Evolutionary conservation across 108 stramenopile species (phyloP), one percentile per base, ranked within the genome.

Genomic region (Fragilaria radians): DNA sequence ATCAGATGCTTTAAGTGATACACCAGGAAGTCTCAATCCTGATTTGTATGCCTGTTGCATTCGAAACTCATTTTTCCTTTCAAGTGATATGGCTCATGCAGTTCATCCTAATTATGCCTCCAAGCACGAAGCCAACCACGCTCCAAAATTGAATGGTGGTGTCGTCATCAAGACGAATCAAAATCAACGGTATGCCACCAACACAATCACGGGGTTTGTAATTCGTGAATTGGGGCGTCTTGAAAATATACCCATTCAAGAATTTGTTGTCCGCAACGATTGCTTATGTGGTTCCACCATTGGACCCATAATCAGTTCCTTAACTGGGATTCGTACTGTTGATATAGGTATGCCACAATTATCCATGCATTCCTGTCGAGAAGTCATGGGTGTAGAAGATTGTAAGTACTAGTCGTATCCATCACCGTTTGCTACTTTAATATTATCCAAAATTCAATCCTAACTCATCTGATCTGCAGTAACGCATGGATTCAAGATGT

Each of bases 321-420:
- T 58, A 46, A 86, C 89, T 1, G 96, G 96, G 3, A 94, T 97
- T 33, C 81, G 91, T 17, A 83, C 88, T 18, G 95, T 94, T 45
- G 96, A 97, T 71, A 75, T 87, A 21, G 96, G 96, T n/a, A 92
- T 94, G 86, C 89, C 93, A 52, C 96, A 97, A 65, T 72, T 95
- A 7, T 82, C 82, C 26, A 97, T 97, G 96, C 91, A 92, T 50
- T 73, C 71, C 21, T 85, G 83, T 64, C 74, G 91, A 27, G 91
- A 92, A 73, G 82, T 89, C 29, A 92, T 92, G 91, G 91, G 91
- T 11, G 73, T 86, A 58, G 71, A 69, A 11, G 91, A 92, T 74
- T 68, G 67, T 70, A 61, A 65, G 74, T 73, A 14, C 22, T n/a
- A 30, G 14, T 4, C 26, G 22, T 4, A 1, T 21, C 17, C 25